Percentiles rank a stretch among this genome's conserved stretches.
These are phyloP conservation scores for Pseudocercospora pini-densiflorae DNA, from an alignment of 2,329 filamentous ascomycete species.

Conservation along the genomic window DNA sequence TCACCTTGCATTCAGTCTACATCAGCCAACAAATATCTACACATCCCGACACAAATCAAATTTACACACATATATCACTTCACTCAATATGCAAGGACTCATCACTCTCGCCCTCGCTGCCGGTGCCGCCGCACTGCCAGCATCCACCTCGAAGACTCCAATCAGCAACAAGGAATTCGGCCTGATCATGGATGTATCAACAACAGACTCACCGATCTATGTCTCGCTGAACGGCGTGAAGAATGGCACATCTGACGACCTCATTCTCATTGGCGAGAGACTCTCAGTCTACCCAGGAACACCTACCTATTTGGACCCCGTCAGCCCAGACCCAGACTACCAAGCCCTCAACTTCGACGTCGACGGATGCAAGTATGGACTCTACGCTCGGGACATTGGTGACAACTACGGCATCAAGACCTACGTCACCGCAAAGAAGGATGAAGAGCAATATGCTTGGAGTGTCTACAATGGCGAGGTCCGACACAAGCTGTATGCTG, in stretches of 20 bases:
- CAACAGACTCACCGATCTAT: conserved; percentile 2
- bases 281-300: conserved; percentile 18
- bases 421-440: conserved; percentile 10
- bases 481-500: conserved; percentile 15
- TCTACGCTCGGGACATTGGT: conserved; percentile 17
- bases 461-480: not conserved
- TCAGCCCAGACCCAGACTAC: not conserved
- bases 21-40: not conserved
- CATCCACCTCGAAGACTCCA: not conserved
- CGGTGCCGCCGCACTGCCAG: conserved; percentile 9
- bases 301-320: conserved; percentile 13
- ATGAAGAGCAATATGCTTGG: conserved; percentile 17
- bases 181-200: conserved; percentile 15
- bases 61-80: not conserved
- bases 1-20: not conserved
- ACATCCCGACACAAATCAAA: not conserved
- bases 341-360: conserved; percentile 21
- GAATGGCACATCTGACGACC: conserved; percentile 19
- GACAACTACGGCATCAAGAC: conserved; percentile 15
- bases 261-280: conserved; percentile 16
- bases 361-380: conserved; percentile 13
- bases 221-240: conserved; percentile 22
- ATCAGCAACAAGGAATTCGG: conserved; percentile 20
- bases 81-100: conserved; percentile 11
- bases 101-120: conserved; percentile 17